Conservation (phyloP, 2,329 filamentous ascomycete genomes). For the Rutstroemia sp. region DNA sequence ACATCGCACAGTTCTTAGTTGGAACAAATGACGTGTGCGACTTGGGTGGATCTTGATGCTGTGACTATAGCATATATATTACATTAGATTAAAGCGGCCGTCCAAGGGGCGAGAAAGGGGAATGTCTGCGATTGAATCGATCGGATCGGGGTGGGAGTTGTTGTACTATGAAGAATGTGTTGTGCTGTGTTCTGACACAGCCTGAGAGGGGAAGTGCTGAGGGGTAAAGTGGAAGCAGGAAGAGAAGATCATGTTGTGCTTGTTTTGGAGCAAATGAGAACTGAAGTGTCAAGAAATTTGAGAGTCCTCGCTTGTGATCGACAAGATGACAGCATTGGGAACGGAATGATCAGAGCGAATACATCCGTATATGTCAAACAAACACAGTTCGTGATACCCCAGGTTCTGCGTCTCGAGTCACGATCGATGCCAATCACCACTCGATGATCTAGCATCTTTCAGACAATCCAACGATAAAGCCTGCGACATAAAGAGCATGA, state of each 20-base stretch:
- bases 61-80: background rate
- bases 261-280: background rate
- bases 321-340: background rate
- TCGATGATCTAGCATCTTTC: background rate
- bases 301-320: background rate
- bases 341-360: background rate
- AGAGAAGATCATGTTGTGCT: background rate
- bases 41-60: background rate
- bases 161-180: background rate
- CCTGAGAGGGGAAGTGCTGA: background rate
- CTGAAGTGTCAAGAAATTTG: background rate
- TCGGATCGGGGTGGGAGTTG: constrained; percentile 8
- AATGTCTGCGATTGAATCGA: constrained; percentile 5
- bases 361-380: background rate
- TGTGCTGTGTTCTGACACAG: background rate
- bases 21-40: background rate
- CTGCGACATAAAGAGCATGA: background rate
- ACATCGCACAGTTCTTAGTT: background rate
- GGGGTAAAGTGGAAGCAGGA: background rate
- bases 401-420: background rate
- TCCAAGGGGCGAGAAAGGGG: constrained; percentile 1
- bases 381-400: background rate
- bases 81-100: background rate
- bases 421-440: background rate
- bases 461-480: background rate